Conservation (phyloP, 305 asterid genomes). For the Solanum aculeatissimum region DNA sequence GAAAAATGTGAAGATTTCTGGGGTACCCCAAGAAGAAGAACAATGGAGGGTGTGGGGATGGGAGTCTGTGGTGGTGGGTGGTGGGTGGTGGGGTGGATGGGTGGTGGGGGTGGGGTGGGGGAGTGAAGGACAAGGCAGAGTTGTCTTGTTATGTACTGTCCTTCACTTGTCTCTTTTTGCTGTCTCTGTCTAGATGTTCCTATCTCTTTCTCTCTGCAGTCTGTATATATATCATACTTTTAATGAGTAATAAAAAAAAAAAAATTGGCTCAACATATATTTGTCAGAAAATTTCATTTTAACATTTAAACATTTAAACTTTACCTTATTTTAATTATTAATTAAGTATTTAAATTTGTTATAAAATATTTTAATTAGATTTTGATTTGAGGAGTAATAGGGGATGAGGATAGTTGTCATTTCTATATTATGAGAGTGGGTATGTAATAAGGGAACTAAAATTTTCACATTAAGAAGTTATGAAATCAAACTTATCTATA, state of each 20-base stretch:
- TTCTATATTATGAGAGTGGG: too few relatives aligned
- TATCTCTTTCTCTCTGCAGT: not conserved
- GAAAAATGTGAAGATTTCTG: not conserved
- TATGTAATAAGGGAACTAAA: not conserved
- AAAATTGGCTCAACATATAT: not conserved
- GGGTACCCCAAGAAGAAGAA: not conserved
- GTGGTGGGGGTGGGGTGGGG: not conserved
- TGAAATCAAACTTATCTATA: not conserved
- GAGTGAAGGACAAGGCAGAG: not conserved
- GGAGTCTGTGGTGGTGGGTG: too few relatives aligned
- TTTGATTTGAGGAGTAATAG: too few relatives aligned
- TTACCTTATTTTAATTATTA: not conserved
- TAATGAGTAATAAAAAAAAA: not conserved
- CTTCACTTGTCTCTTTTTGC: not conserved
- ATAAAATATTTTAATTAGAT: not conserved
- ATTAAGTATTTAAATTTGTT: not conserved
- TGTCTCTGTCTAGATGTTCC: not conserved
- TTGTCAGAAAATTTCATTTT: not conserved
- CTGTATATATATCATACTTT: not conserved
- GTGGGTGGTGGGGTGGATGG: too few relatives aligned
- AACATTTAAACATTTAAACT: too few relatives aligned
- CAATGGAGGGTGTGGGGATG: not conserved
- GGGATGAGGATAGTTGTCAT: too few relatives aligned
- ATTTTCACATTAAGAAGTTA: not conserved
- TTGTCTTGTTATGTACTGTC: slow-evolving; percentile 3